phyloP scores from a whole-genome alignment of 2,329 filamentous ascomycete genomes.

The Cercospora sesami region DNA sequence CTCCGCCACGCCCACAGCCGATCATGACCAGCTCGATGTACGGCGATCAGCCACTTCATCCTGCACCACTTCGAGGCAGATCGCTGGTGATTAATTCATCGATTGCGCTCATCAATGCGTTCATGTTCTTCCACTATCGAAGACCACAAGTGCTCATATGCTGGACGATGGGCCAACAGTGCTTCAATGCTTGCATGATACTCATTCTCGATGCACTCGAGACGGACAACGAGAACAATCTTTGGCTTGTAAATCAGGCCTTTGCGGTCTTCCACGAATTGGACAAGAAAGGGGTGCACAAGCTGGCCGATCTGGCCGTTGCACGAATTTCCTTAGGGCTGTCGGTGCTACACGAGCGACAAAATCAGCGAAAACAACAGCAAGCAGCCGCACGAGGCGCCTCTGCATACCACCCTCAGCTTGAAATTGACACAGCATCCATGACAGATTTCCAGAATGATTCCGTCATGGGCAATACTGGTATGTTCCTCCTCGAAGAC shows the following conservation, averaged over 20 bases:
- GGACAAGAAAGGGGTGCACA: constrained; percentile 46
- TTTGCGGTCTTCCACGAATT: constrained; percentile 48
- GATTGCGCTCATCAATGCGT: constrained; percentile 46
- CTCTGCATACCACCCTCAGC: constrained; percentile 22
- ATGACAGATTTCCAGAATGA: constrained; percentile 37
- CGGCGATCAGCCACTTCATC: constrained; percentile 29
- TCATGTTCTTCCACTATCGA: constrained; percentile 49
- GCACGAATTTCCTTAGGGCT: constrained; percentile 41
- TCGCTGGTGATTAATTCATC: constrained; percentile 46
- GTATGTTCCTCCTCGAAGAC: constrained; percentile 52
- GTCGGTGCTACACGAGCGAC: constrained; percentile 25
- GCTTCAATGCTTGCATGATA: constrained; percentile 54
- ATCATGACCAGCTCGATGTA: constrained; percentile 22
- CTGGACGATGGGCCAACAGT: constrained; percentile 53
- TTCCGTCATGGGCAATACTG: constrained; percentile 50
- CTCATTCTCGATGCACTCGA: constrained; percentile 50
- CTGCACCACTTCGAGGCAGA: constrained; percentile 41
- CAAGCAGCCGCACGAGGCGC: constrained; percentile 17
- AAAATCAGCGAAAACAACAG: constrained; percentile 25
- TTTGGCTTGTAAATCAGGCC: constrained; percentile 44
- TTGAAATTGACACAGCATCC: constrained; percentile 29
- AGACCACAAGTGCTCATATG: constrained; percentile 48
- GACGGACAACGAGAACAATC: constrained; percentile 40
- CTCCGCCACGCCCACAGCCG: constrained; percentile 21
- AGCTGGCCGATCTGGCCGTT: constrained; percentile 49